phyloP scores from a whole-genome alignment of 1,139 yeast genomes.

The Lodderomyces margitis region DNA sequence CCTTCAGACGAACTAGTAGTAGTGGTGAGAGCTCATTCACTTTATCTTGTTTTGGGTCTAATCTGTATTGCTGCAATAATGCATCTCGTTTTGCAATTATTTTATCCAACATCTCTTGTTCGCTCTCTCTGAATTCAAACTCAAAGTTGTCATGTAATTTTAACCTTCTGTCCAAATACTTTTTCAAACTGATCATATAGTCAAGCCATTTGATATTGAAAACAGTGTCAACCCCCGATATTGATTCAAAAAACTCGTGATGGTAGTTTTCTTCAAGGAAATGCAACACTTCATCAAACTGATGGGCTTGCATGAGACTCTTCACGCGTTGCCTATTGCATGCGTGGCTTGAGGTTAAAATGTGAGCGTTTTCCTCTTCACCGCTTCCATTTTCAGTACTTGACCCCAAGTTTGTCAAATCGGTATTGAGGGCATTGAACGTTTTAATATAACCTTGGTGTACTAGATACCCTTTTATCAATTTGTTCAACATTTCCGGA shows the following conservation, averaged over 20 bases:
- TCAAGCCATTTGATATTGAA: constrained; percentile 55
- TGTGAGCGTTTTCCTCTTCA: background rate
- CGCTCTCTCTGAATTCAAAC: constrained; percentile 14
- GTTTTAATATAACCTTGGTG: constrained; percentile 75
- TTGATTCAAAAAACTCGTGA: constrained; percentile 35
- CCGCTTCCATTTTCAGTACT: constrained; percentile 15
- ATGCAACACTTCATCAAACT: constrained; percentile 47
- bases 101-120: constrained; percentile 16
- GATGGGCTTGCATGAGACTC: constrained; percentile 40
- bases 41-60: constrained; percentile 13
- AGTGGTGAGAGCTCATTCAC: constrained; percentile 29
- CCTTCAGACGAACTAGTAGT: constrained; percentile 26
- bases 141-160: constrained; percentile 18
- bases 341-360: constrained; percentile 24
- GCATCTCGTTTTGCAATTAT: constrained; percentile 44
- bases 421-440: constrained; percentile 54
- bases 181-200: constrained; percentile 35
- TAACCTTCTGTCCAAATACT: constrained; percentile 22
- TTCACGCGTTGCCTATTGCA: constrained; percentile 53
- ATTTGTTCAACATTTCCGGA: constrained; percentile 43
- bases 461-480: constrained; percentile 67
- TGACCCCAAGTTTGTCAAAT: constrained; percentile 38
- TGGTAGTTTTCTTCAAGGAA: constrained; percentile 44
- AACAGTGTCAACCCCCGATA: constrained; percentile 32
- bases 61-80: constrained; percentile 32